A percentile compares a stretch with the other conserved stretches of the same genome.
Conservation (phyloP, 2,329 filamentous ascomycete species). For the Arthrobotrys pseudoclavata region DNA sequence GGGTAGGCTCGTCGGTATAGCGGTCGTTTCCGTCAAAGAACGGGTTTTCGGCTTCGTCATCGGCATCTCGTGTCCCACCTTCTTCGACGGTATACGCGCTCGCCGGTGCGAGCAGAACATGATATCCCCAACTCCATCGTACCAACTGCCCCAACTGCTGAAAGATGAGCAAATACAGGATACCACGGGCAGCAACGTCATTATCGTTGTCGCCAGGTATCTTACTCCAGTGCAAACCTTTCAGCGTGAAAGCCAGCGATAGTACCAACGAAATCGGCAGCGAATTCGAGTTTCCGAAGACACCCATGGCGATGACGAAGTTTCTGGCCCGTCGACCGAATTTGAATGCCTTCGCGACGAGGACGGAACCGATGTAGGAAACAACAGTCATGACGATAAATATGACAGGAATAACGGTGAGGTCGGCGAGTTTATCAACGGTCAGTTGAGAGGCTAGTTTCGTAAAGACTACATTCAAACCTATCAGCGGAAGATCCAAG, state of each 20-base stretch:
- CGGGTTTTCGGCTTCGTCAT: conserved; percentile 72
- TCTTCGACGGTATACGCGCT: conserved; percentile 77
- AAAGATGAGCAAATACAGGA: conserved; percentile 95
- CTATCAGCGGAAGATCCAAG: conserved; percentile 8
- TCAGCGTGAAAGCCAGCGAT: conserved; percentile 90
- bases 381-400: conserved; percentile 89
- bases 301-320: conserved; percentile 91
- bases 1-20: conserved; percentile 66
- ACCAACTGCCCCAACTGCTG: conserved; percentile 96
- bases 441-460: conserved; percentile 96
- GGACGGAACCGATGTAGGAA: conserved; percentile 81
- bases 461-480: conserved; percentile 79
- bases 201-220: conserved; percentile 94
- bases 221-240: conserved; percentile 92
- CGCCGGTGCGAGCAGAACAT: conserved; percentile 89
- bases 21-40: conserved; percentile 65
- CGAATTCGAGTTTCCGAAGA: conserved; percentile 98
- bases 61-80: conserved; percentile 64
- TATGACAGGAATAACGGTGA: conserved; percentile 95
- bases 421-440: conserved; percentile 87
- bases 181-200: conserved; percentile 91
- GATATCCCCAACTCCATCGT: conserved; percentile 98
- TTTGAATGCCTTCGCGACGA: conserved; percentile 80
- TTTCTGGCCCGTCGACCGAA: conserved; percentile 89
- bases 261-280: conserved; percentile 95